Percentiles rank a stretch among this genome's conserved stretches.
Evolutionary conservation across 768 basidiomycete species (phyloP).

Genomic region (Boletellus ananas): DNA sequence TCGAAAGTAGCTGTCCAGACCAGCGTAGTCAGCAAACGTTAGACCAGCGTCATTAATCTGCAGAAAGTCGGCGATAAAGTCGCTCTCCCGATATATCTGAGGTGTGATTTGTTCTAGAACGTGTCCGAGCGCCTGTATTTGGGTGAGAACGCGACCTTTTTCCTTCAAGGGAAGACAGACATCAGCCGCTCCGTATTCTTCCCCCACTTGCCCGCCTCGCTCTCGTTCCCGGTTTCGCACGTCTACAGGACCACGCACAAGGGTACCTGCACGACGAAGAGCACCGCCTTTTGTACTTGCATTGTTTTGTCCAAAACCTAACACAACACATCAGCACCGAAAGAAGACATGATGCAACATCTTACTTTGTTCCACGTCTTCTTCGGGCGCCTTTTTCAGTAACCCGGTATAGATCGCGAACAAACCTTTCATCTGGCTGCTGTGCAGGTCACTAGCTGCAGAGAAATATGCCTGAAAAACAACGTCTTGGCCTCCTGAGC

Average conservation of each 20-base stretch:
- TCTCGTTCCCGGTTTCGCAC: conserved; percentile 41
- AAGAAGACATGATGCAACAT: background rate
- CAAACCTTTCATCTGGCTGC: conserved; percentile 72
- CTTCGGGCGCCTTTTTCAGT: conserved; percentile 66
- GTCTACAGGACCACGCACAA: conserved; percentile 78
- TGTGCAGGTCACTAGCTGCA: conserved; percentile 77
- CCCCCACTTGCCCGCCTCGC: conserved; percentile 51
- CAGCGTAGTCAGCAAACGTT: conserved; percentile 95
- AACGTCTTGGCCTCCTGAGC: background rate
- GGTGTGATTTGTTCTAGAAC: conserved; percentile 74
- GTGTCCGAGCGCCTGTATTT: conserved; percentile 62
- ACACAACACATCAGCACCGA: background rate
- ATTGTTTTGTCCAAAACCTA: conserved; percentile 43
- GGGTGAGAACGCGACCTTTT: background rate
- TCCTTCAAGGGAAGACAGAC: conserved; percentile 34
- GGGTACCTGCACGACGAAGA: conserved; percentile 79
- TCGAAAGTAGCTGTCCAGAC: conserved; percentile 89
- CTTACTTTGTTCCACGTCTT: conserved; percentile 71
- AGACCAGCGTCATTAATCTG: conserved; percentile 85
- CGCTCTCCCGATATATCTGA: conserved; percentile 77
- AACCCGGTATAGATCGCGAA: conserved; percentile 53
- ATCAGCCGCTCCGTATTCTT: conserved; percentile 67
- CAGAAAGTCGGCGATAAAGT: conserved; percentile 87
- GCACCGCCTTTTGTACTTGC: conserved; percentile 45
- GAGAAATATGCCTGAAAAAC: conserved; percentile 83